Conservation (phyloP, 495 filamentous ascomycete species). For the Gamarada debralockiae region DNA sequence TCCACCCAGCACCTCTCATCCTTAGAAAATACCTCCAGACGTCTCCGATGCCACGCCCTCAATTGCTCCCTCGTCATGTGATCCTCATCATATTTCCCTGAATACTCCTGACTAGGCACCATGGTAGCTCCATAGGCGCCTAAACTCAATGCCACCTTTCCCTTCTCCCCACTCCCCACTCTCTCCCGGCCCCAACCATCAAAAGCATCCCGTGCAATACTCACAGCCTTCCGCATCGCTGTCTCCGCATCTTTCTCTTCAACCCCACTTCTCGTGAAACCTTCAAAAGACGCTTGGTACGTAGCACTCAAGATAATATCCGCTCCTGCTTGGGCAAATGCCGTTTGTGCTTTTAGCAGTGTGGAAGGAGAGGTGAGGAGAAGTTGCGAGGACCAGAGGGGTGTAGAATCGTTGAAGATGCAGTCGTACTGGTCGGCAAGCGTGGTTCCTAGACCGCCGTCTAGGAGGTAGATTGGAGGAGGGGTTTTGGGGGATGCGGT, state of each 20-base stretch:
- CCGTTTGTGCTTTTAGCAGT: slow-evolving; percentile 46
- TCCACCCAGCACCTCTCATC: slow-evolving; percentile 21
- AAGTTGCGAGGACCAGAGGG: slow-evolving; percentile 64
- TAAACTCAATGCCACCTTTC: slow-evolving; percentile 45
- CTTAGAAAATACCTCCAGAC: slow-evolving; percentile 43
- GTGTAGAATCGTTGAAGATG: slow-evolving; percentile 45
- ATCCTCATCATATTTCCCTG: slow-evolving; percentile 49
- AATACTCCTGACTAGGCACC: slow-evolving; percentile 60
- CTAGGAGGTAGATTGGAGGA: slow-evolving; percentile 44
- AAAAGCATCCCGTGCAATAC: slow-evolving; percentile 5
- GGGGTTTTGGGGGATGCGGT: too few species aligned
- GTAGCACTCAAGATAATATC: slow-evolving; percentile 62
- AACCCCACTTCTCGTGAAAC: slow-evolving; percentile 33
- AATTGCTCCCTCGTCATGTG: slow-evolving; percentile 40
- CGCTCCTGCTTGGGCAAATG: slow-evolving; percentile 49
- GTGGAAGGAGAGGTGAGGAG: slow-evolving; percentile 43
- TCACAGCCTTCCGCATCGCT: slow-evolving; percentile 5
- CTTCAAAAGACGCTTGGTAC: slow-evolving; percentile 56
- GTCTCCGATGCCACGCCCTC: slow-evolving; percentile 50
- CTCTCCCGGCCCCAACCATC: neutral
- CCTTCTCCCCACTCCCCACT: neutral
- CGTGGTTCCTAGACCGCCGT: slow-evolving; percentile 64
- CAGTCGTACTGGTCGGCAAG: slow-evolving; percentile 51
- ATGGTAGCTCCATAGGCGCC: slow-evolving; percentile 65
- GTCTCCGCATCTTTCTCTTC: slow-evolving; percentile 17